These are phyloP conservation scores for Cercophora newfieldiana DNA, from an alignment of 495 filamentous ascomycete species.

Conservation along the genomic window DNA sequence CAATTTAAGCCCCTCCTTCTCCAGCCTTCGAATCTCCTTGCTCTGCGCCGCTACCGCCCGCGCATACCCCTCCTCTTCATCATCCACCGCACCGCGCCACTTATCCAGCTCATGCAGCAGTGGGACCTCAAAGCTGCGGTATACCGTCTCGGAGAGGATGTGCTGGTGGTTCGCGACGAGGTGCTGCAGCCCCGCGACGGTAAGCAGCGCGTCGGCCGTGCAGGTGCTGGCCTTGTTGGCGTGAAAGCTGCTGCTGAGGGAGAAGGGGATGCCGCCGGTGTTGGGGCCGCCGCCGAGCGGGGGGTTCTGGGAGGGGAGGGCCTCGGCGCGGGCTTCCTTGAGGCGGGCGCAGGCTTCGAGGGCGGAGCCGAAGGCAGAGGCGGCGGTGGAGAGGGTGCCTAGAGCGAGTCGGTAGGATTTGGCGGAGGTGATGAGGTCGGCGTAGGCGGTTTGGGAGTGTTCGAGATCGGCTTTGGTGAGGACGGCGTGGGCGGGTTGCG, in stretches of 20 bases:
- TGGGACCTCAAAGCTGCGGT: slow-evolving; percentile 64
- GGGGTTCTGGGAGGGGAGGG: slow-evolving; percentile 23
- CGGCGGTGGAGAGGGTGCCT: slow-evolving; percentile 55
- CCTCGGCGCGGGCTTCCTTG: slow-evolving; percentile 57
- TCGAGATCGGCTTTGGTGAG: slow-evolving; percentile 62
- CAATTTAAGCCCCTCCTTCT: slow-evolving; percentile 60
- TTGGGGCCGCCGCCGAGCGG: slow-evolving; percentile 26
- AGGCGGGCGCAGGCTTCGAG: slow-evolving; percentile 65
- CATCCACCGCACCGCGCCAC: slow-evolving; percentile 57
- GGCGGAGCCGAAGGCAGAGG: slow-evolving; percentile 60
- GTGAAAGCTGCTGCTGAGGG: slow-evolving; percentile 49
- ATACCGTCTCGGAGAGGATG: slow-evolving; percentile 63
- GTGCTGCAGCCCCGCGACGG: slow-evolving; percentile 62
- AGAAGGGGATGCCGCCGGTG: slow-evolving; percentile 18
- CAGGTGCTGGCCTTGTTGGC: slow-evolving; percentile 47
- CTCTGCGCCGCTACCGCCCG: slow-evolving; percentile 48
- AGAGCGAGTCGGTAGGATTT: slow-evolving; percentile 62
- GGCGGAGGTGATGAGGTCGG: slow-evolving; percentile 58
- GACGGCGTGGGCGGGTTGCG: slow-evolving; percentile 54
- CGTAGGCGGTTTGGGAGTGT: slow-evolving; percentile 58
- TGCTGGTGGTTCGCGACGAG: slow-evolving; percentile 66
- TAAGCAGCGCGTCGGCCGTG: slow-evolving; percentile 59
- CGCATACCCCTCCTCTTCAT: slow-evolving; percentile 60
- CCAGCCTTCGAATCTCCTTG: slow-evolving; percentile 57
- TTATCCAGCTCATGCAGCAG: slow-evolving; percentile 63